Percentiles rank a stretch among this genome's conserved stretches.
Conservation (phyloP, 2,329 filamentous ascomycete species). For the Thyridium curvatum region DNA sequence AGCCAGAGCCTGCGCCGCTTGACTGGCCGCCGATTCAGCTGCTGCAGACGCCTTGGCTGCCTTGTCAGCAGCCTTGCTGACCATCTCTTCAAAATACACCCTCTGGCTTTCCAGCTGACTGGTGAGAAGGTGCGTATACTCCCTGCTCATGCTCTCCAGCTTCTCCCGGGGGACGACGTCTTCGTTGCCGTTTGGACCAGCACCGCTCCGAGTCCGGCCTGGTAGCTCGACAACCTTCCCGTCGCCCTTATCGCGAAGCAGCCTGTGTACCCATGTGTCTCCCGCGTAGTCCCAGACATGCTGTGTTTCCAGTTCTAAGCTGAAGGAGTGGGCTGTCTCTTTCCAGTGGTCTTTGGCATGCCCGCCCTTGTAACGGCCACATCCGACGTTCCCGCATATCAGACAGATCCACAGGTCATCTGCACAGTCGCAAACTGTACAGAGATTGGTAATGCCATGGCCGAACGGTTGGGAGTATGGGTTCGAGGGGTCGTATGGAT, state of each 20-base stretch:
- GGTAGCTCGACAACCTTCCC: conserved; percentile 91
- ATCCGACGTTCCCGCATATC: conserved; percentile 88
- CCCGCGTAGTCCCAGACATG: conserved; percentile 97
- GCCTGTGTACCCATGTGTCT: conserved; percentile 90
- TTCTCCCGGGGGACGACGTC: conserved; percentile 68
- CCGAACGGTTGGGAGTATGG: conserved; percentile 51
- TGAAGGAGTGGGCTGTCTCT: conserved; percentile 81
- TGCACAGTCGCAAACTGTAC: conserved; percentile 71
- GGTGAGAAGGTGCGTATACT: conserved; percentile 91
- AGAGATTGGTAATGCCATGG: conserved; percentile 60
- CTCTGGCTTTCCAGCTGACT: conserved; percentile 90
- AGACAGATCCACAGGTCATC: conserved; percentile 92
- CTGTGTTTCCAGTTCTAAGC: conserved; percentile 87
- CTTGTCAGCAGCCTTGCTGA: conserved; percentile 86
- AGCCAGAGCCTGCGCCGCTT: conserved; percentile 40
- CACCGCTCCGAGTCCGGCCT: conserved; percentile 18
- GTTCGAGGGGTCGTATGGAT: conserved; percentile 36
- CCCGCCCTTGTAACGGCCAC: conserved; percentile 87
- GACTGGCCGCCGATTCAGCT: conserved; percentile 54
- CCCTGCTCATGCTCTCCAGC: conserved; percentile 73
- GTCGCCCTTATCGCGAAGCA: conserved; percentile 90
- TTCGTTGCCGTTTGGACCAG: conserved; percentile 28
- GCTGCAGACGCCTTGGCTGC: conserved; percentile 65
- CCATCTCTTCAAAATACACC: conserved; percentile 87
- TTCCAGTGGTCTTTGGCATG: conserved; percentile 94